These are phyloP conservation scores for Geranium incanum DNA, from an alignment of 441 rosid genomes.

Conservation along the genomic window DNA sequence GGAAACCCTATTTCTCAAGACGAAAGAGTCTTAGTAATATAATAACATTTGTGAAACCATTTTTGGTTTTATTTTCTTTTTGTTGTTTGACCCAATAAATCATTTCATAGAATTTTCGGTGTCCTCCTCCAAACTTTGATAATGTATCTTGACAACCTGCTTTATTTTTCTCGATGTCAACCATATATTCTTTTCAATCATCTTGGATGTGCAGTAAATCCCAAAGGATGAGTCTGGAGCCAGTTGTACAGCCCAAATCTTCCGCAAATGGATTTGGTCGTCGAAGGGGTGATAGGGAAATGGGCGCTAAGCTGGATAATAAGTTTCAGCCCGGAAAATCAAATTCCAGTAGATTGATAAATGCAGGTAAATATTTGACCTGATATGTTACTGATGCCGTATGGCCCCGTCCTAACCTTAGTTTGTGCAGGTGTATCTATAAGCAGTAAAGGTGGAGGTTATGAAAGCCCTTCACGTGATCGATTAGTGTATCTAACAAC, in stretches of 20 bases:
- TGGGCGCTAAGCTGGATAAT: conserved; percentile 44
- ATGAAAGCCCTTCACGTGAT: conserved; percentile 50
- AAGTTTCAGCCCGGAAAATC: conserved; percentile 57
- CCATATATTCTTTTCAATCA: not conserved
- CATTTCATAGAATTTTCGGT: not conserved
- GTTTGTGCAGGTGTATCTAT: conserved; percentile 32
- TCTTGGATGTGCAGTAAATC: not conserved
- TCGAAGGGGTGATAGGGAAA: conserved; percentile 56
- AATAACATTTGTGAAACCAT: not conserved
- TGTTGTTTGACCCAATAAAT: not conserved
- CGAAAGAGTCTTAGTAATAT: not conserved
- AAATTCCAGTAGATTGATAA: conserved; percentile 33
- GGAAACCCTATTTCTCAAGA: not conserved
- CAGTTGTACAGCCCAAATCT: conserved; percentile 41
- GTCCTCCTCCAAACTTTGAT: too few relatives aligned
- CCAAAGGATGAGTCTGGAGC: conserved; percentile 49
- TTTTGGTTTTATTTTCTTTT: not conserved
- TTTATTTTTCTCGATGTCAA: not conserved
- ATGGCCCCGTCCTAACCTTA: conserved; percentile 16
- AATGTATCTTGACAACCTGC: not conserved
- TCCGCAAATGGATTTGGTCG: conserved; percentile 61
- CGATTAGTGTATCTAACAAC: conserved; percentile 56
- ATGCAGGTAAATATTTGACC: conserved; percentile 35
- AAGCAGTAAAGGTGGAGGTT: conserved; percentile 42
- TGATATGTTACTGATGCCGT: conserved; percentile 1